Percentiles rank a stretch among this genome's conserved stretches.
Evolutionary conservation across 352 stramenopile genomes (phyloP).

Genomic region (Pythium grandisporangium): DNA sequence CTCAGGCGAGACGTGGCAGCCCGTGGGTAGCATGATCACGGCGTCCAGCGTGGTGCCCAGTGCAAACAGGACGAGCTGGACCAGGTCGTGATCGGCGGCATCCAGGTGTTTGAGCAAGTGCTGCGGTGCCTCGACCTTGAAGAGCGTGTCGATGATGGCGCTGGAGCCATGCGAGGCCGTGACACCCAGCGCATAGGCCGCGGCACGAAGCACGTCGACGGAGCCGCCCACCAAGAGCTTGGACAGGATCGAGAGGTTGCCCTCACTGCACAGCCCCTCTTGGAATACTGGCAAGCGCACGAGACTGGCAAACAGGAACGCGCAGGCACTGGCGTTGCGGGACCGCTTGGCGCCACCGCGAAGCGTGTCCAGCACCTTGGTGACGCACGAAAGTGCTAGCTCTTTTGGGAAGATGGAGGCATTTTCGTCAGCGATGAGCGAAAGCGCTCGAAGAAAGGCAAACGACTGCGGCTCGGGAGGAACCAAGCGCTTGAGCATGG

Average conservation of each 20-base stretch:
- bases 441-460: constrained; percentile 42
- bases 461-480: constrained; percentile 31
- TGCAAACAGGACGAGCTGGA: constrained; percentile 38
- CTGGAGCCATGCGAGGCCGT: constrained; percentile 26
- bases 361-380: constrained; percentile 49
- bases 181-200: constrained; percentile 43
- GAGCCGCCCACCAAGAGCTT: constrained; percentile 56
- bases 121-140: constrained; percentile 30
- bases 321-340: constrained; percentile 30
- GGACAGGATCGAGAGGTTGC: constrained; percentile 53
- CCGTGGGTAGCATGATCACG: constrained; percentile 10
- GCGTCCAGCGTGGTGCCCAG: constrained; percentile 25
- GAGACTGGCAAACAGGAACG: constrained; percentile 51
- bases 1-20: constrained; percentile 1
- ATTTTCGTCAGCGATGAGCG: constrained; percentile 45
- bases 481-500: constrained; percentile 36
- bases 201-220: constrained; percentile 31
- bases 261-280: constrained; percentile 26
- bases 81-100: constrained; percentile 18
- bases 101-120: constrained; percentile 45
- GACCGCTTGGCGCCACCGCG: constrained; percentile 57
- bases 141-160: constrained; percentile 30
- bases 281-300: constrained; percentile 41
- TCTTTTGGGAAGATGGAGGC: constrained; percentile 46
- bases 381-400: constrained; percentile 16